Evolutionary conservation across 345 rosid genomes (phyloP).

Genomic region (Lepidium aucheri): DNA sequence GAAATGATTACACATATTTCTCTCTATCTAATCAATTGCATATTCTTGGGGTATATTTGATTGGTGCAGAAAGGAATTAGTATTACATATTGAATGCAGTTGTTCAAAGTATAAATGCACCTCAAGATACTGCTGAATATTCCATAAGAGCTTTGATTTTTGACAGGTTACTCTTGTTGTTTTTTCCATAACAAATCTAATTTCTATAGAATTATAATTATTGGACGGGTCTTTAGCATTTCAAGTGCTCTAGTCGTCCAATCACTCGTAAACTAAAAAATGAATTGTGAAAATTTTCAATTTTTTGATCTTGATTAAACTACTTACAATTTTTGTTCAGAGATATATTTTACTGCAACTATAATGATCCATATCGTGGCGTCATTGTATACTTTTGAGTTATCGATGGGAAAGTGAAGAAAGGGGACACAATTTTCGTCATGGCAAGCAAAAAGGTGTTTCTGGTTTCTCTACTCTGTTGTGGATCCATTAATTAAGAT

Average conservation of each 20-base stretch:
- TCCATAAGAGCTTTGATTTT: conserved; percentile 84
- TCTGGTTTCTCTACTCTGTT: no score
- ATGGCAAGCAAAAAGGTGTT: no score
- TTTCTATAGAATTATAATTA: no score
- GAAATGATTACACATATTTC: background rate
- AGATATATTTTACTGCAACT: conserved; percentile 41
- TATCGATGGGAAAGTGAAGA: no score
- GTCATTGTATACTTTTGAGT: no score
- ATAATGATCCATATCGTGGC: no score
- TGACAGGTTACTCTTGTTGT: conserved; percentile 57
- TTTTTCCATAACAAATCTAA: no score
- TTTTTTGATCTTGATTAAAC: background rate
- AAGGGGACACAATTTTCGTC: no score
- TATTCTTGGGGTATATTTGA: conserved; percentile 1
- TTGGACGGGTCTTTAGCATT: background rate
- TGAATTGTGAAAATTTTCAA: background rate
- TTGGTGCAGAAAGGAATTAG: conserved; percentile 72
- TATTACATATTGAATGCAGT: no score
- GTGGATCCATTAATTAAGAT: no score
- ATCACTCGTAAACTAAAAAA: background rate
- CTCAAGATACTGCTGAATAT: conserved; percentile 44
- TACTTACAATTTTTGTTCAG: background rate
- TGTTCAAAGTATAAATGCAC: conserved; percentile 88
- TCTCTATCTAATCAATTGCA: background rate
- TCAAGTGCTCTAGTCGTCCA: background rate